These are phyloP conservation scores for Spergularia bocconei DNA, from an alignment of 148 eudicot species.

Conservation along the genomic window DNA sequence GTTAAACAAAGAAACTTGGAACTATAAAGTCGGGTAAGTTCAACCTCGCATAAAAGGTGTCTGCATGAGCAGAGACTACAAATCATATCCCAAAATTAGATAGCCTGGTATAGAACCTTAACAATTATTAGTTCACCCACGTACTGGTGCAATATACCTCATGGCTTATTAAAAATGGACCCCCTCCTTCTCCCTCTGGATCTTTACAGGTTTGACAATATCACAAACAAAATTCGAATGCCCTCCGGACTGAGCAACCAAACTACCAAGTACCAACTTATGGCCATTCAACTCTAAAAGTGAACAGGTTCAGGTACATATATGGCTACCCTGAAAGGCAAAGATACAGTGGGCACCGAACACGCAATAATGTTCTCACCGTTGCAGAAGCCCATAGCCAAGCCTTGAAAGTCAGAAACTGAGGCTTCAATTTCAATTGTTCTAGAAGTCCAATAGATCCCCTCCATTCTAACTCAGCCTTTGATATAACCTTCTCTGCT, in stretches of 20 bases:
- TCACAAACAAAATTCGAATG: neutral
- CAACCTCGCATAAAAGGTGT: too few species aligned
- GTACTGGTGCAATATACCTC: too few species aligned
- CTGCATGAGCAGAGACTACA: too few species aligned
- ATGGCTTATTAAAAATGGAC: too few species aligned
- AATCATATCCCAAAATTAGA: too few species aligned
- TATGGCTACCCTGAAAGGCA: neutral
- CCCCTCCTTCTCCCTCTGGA: too few species aligned
- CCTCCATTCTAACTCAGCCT: conserved; percentile 63
- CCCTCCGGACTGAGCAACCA: neutral
- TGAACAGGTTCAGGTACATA: neutral
- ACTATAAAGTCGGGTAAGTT: too few species aligned
- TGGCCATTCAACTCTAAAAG: neutral
- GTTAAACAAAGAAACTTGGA: neutral
- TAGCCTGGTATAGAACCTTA: too few species aligned
- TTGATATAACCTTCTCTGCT: conserved; percentile 59
- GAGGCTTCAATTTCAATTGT: conserved; percentile 57
- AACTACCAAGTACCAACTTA: neutral
- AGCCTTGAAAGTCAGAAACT: conserved; percentile 55
- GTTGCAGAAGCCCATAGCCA: conserved; percentile 98
- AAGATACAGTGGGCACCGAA: neutral
- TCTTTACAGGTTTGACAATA: too few species aligned
- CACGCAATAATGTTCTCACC: conserved; percentile 39
- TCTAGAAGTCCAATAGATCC: conserved; percentile 51
- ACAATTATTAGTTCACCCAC: too few species aligned